phyloP scores from a whole-genome alignment of 345 rosid genomes.

The Eucalyptus curtisii region DNA sequence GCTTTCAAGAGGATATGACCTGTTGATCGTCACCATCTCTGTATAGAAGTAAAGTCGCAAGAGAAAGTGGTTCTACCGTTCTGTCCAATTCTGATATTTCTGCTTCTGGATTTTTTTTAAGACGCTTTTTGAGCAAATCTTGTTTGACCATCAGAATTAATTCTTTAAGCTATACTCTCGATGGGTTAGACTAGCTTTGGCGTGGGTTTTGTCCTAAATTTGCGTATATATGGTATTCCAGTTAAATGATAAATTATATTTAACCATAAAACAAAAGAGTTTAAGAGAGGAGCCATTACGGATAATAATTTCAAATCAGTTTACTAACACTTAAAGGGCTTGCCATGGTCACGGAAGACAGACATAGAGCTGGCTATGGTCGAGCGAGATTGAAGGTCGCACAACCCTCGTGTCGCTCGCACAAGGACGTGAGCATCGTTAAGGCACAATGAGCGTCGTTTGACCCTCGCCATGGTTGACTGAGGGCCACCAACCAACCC shows the following conservation, averaged over 20 bases:
- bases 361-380: neutral
- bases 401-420: neutral
- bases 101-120: neutral
- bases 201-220: neutral
- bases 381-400: neutral
- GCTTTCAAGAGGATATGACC: neutral
- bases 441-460: neutral
- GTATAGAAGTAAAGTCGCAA: neutral
- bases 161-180: neutral
- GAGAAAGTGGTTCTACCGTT: neutral
- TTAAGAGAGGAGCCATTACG: neutral
- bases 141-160: neutral
- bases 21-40: neutral
- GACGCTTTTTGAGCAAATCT: neutral
- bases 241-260: neutral
- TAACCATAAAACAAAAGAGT: neutral
- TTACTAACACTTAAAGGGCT: neutral
- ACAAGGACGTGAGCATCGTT: neutral
- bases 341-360: neutral
- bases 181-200: neutral
- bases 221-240: neutral
- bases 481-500: neutral
- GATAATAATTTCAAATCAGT: neutral
- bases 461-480: neutral
- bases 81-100: neutral